phyloP scores from a whole-genome alignment of 805 yeast genomes.

The Saccharomycopsis capsularis region DNA sequence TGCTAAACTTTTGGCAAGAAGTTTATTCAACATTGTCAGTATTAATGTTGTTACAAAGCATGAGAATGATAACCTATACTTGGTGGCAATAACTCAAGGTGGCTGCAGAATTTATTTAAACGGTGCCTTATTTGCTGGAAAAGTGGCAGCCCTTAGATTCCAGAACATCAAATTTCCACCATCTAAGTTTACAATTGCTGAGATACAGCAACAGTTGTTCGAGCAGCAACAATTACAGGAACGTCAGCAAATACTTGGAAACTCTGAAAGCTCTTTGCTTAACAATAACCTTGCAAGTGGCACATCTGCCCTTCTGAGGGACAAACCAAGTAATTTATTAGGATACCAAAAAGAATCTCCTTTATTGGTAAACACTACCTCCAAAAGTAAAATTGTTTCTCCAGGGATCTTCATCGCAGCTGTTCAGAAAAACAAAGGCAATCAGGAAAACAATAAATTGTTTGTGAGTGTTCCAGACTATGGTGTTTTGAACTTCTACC shows the following conservation, averaged over 20 bases:
- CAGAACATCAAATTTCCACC: conserved; percentile 63
- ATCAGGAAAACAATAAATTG: conserved; percentile 35
- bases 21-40: conserved; percentile 48
- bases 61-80: conserved; percentile 63
- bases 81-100: conserved; percentile 71
- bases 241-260: conserved; percentile 22
- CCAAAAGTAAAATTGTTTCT: conserved; percentile 55
- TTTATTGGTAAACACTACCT: conserved; percentile 48
- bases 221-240: conserved; percentile 31
- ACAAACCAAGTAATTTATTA: conserved; percentile 23
- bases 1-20: conserved; percentile 51
- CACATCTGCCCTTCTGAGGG: too few species aligned
- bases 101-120: conserved; percentile 71
- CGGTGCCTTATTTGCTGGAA: conserved; percentile 32
- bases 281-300: not conserved
- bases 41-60: conserved; percentile 51
- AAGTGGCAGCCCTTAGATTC: conserved; percentile 35
- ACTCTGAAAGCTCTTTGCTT: conserved; percentile 26
- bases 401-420: conserved; percentile 85
- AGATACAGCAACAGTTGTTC: conserved; percentile 25
- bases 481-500: conserved; percentile 70
- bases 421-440: conserved; percentile 28
- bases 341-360: conserved; percentile 52
- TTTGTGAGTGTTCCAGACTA: conserved; percentile 80
- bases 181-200: conserved; percentile 38